Evolutionary conservation across 495 filamentous ascomycete species (phyloP), one percentile per base, ranked within the genome.

Genomic region (Trypethelium eluteriae): DNA sequence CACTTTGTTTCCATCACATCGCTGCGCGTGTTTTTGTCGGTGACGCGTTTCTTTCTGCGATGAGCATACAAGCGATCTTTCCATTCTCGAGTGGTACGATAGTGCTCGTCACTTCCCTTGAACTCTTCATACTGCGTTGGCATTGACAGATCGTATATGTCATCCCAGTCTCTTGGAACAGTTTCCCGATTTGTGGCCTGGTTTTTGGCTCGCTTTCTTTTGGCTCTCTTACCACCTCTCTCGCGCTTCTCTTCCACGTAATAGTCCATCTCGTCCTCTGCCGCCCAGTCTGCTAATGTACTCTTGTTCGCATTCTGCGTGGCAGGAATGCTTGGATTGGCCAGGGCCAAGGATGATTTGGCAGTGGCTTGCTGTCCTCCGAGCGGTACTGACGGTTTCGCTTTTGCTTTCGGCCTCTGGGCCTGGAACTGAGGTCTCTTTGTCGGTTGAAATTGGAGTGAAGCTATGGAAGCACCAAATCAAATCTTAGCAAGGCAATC

Each of bases 121-220:
- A 96, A 97, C 74, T 96, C 89, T 59, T 92, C 87, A 66, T 93
- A 92, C 65, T 85, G 90, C 49, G 92, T 96, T 1, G 93, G 93
- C 32, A 88, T 78, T 2, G 88, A 82, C 0, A 91, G 89, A 71
- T 96, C 93, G 71, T 96, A 98, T 56, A 93, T 86, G 74, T 96
- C 93, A 73, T 96, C 90, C 93, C 93, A 97, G 57, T 64, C 65
- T 66, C 66, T 68, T 7, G 47, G 25, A 36, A 53, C 63, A 2
- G 57, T 39, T 72, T 96, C 87, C 50, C 89, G 89, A 50, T 79
- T 82, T 6, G 82, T 75, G 47, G 84, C 80, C 46, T 81, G 79
- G 70, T 86, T 85, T 81, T 93, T 94, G 81, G 92, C 94, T 74
- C 89, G 86, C 79, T 93, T 93, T 78, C 92, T 93, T 74, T 90